Conservation (phyloP, 2,329 filamentous ascomycete genomes). For the Trichoderma aggressivum region DNA sequence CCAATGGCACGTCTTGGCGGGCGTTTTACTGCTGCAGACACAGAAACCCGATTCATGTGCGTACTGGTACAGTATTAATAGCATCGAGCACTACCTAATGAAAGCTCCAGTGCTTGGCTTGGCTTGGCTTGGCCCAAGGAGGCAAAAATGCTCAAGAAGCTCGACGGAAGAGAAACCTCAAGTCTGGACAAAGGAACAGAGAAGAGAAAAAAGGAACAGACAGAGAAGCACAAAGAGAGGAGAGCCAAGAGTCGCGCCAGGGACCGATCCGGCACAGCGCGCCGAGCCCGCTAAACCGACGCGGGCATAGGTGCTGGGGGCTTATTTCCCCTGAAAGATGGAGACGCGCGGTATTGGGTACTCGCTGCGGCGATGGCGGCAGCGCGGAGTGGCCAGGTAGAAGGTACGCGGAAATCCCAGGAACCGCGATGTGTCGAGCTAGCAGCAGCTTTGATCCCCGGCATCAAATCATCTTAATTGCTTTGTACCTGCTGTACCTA, state of each 20-base stretch:
- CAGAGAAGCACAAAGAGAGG: neutral
- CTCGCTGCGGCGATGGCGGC: neutral
- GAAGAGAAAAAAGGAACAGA: neutral
- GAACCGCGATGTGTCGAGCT: neutral
- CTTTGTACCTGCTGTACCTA: too few relatives aligned
- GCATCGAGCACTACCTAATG: neutral
- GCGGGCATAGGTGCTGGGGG: neutral
- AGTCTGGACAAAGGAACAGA: neutral
- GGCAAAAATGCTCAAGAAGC: neutral
- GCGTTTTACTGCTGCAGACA: neutral
- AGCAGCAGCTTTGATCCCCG: neutral
- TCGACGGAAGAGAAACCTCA: neutral
- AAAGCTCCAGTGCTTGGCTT: neutral
- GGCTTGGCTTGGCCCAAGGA: neutral
- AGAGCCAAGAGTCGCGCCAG: neutral
- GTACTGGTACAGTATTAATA: too few relatives aligned
- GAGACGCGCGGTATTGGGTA: neutral
- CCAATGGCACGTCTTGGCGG: neutral
- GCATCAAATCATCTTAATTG: neutral
- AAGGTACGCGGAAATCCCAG: neutral
- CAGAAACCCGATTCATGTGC: neutral
- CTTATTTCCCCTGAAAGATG: slow-evolving; percentile 17
- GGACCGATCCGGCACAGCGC: slow-evolving; percentile 17
- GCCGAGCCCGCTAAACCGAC: slow-evolving; percentile 1
- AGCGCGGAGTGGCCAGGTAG: neutral